A percentile compares a stretch with the other conserved stretches of the same genome.
Evolutionary conservation across 352 stramenopile genomes (phyloP).

Genomic region (Pythium insidiosum): DNA sequence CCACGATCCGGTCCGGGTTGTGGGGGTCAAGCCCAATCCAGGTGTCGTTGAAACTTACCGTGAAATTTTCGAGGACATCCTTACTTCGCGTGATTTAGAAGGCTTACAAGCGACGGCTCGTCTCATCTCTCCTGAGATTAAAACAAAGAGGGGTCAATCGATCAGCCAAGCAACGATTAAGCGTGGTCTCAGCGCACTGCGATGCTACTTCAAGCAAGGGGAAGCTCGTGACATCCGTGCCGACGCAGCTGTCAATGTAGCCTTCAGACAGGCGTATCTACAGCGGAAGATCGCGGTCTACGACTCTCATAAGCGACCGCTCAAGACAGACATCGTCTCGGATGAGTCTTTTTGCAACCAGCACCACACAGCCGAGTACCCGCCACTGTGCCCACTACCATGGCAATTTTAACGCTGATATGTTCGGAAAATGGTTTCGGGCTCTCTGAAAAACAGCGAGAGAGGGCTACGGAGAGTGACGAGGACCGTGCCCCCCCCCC

Average conservation of each 20-base stretch:
- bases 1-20: background rate
- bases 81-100: conserved; percentile 2
- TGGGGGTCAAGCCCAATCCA: background rate
- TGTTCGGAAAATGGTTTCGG: no score
- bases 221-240: background rate
- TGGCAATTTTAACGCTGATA: no score
- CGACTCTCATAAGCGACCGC: no score
- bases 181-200: background rate
- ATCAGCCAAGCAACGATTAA: background rate
- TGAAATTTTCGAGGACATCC: conserved; percentile 2
- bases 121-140: background rate
- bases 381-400: no score
- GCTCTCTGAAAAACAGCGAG: no score
- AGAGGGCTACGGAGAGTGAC: no score
- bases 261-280: background rate
- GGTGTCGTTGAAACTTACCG: conserved; percentile 2
- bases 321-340: no score
- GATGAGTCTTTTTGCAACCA: no score
- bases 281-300: no score
- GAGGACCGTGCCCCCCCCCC: no score
- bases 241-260: background rate
- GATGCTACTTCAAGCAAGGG: background rate
- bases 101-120: background rate
- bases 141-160: background rate
- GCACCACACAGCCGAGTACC: no score